phyloP scores from a whole-genome alignment of 441 rosid species.

The Capsella rubella region DNA sequence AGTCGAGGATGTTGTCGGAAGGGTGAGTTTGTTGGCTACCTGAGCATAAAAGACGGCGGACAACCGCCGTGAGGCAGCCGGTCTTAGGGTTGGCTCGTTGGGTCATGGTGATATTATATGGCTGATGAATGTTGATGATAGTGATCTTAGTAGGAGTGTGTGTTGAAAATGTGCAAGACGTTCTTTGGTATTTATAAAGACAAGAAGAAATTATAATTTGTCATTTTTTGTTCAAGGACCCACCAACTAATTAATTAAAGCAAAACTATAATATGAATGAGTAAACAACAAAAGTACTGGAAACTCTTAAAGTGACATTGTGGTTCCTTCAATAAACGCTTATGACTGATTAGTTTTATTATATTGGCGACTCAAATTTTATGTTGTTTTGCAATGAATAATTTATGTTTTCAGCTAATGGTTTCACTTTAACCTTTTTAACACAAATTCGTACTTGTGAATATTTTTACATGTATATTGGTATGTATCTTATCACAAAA shows the following conservation, averaged over 20 bases:
- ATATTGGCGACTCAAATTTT: background rate
- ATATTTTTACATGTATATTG: background rate
- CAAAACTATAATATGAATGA: slow-evolving; percentile 24
- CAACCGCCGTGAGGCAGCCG: slow-evolving; percentile 70
- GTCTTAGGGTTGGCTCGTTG: slow-evolving; percentile 47
- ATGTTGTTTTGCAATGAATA: background rate
- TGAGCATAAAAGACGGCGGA: slow-evolving; percentile 71
- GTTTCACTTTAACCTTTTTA: background rate
- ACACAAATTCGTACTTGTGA: background rate
- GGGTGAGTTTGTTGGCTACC: slow-evolving; percentile 80
- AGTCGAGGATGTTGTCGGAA: slow-evolving; percentile 55
- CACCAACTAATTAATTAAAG: slow-evolving; percentile 22
- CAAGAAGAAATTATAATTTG: background rate
- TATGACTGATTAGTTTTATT: background rate
- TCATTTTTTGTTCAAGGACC: slow-evolving; percentile 26
- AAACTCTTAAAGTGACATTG: background rate
- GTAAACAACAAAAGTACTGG: background rate
- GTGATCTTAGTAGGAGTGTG: slow-evolving; percentile 19
- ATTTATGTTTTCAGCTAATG: background rate
- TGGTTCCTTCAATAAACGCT: background rate
- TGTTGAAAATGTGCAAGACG: slow-evolving; percentile 13
- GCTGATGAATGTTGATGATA: background rate
- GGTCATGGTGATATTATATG: slow-evolving; percentile 31
- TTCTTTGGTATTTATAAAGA: slow-evolving; percentile 13
- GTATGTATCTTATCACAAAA: background rate